These are phyloP conservation scores for Naganishia liquefaciens DNA, from an alignment of 1,284 basidiomycete species.

Conservation along the genomic window DNA sequence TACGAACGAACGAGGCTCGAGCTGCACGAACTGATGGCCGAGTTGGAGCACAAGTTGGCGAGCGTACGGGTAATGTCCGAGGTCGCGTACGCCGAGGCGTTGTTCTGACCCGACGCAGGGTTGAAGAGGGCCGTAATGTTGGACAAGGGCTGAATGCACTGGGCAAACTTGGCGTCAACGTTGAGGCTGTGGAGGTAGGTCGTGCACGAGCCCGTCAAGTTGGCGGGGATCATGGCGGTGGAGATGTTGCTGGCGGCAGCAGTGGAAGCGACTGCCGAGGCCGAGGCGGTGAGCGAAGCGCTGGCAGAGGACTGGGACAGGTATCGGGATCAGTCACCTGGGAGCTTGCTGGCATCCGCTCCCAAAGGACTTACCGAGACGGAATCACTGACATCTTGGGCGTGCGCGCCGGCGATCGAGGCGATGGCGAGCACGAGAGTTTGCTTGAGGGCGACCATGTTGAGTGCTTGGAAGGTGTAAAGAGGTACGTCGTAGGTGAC, in stretches of 20 bases:
- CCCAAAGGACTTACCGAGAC: conserved; percentile 7
- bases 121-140: conserved; percentile 64
- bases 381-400: conserved; percentile 22
- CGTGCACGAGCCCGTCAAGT: conserved; percentile 63
- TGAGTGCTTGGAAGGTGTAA: not conserved
- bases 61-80: conserved; percentile 61
- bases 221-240: conserved; percentile 56
- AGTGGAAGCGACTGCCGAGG: conserved; percentile 9
- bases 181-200: conserved; percentile 67
- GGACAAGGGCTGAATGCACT: conserved; percentile 68
- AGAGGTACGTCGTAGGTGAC: not conserved
- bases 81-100: conserved; percentile 54
- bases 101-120: conserved; percentile 52
- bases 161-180: conserved; percentile 60
- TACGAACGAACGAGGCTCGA: conserved; percentile 62
- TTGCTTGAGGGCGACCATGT: conserved; percentile 19
- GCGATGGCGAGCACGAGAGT: conserved; percentile 25
- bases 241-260: conserved; percentile 29
- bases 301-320: conserved; percentile 18
- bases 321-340: not conserved
- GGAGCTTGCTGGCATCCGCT: not conserved
- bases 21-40: conserved; percentile 58
- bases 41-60: conserved; percentile 61
- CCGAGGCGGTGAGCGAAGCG: conserved; percentile 26
- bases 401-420: conserved; percentile 11